These are phyloP conservation scores for Emmonsia crescens DNA, from an alignment of 2,329 filamentous ascomycete species.

Conservation along the genomic window DNA sequence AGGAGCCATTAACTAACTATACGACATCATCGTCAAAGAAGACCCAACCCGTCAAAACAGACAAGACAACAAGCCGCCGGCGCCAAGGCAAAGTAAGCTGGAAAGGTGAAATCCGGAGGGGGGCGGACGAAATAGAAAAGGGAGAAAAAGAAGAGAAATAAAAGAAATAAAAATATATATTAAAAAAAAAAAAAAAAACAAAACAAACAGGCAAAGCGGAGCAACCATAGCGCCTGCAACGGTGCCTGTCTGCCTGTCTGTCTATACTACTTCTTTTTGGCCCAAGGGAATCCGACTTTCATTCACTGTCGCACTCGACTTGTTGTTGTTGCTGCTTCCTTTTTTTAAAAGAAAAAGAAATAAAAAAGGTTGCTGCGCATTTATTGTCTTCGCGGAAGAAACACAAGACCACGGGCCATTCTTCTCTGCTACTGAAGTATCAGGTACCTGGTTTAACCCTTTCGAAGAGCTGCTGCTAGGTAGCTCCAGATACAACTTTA, in stretches of 20 bases:
- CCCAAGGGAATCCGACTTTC: neutral
- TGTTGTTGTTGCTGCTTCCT: neutral
- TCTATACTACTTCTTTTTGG: too few species aligned
- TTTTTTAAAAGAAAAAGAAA: neutral
- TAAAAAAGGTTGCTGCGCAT: neutral
- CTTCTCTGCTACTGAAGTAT: neutral
- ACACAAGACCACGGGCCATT: neutral
- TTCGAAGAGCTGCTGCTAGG: neutral
- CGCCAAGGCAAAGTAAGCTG: neutral
- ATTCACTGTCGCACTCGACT: conserved; percentile 1
- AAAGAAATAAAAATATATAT: neutral
- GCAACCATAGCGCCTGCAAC: conserved; percentile 11
- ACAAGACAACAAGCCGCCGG: neutral
- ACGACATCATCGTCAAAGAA: too few species aligned
- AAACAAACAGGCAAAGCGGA: neutral
- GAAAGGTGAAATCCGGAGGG: neutral
- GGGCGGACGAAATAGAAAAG: neutral
- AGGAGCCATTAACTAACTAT: too few species aligned
- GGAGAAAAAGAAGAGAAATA: neutral
- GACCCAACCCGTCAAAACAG: neutral
- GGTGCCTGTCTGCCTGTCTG: conserved; percentile 5
- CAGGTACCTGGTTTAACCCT: neutral
- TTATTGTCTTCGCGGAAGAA: neutral
- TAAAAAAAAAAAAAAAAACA: neutral
- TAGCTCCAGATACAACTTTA: neutral